Base-by-base conservation (phyloP, 768 basidiomycete genomes). In the Auriscalpium microsporum region DNA sequence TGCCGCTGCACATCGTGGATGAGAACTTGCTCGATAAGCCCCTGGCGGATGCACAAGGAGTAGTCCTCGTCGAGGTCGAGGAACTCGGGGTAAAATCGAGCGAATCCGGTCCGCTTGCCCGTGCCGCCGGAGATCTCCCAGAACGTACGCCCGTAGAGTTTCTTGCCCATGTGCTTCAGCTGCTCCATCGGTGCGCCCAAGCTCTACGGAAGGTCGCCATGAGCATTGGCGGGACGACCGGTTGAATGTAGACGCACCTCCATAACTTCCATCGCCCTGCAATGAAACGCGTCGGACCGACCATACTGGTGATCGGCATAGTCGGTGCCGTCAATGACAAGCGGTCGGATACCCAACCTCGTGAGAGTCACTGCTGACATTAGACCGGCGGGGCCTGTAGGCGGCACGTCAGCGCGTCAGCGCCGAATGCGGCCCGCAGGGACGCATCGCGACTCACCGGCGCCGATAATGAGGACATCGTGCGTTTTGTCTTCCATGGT, bases 61-160 rank as follows among this genome's bases (percentile, higher is more conserved):
- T 55, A 55, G 37, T 55, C 54, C 21, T 55, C 36, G 6, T 55
- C 48, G 37, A 49, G 47, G 48, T 55, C 54, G n/a, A 55, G 54
- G 33, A 55, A 55, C 19, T 49, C 48, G n/a, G 54, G 54, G 21
- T 55, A 55, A 19, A 55, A 49, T 47, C 48, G 54, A 3, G 54
- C 54, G n/a, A 50, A 55, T 6, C n/a, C 54, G 0, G 54, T 55
- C 1, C 54, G 54, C 40, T 45, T 42, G 8, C 19, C 34, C 11
- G n/a, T 14, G 8, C 40, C 48, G 21, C 45, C 38, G 13, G 54
- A 55, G 47, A 49, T 50, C 42, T 55, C 54, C 54, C 54, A 55
- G 54, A 55, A 55, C 21, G 54, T 19, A 14, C 54, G 47, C 17
- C 48, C 47, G 48, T 55, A 55, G 6, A 55, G 23, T 28, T 55